Evolutionary conservation across 129 eudicot species (phyloP).

Genomic region (Centaurea solstitialis): DNA sequence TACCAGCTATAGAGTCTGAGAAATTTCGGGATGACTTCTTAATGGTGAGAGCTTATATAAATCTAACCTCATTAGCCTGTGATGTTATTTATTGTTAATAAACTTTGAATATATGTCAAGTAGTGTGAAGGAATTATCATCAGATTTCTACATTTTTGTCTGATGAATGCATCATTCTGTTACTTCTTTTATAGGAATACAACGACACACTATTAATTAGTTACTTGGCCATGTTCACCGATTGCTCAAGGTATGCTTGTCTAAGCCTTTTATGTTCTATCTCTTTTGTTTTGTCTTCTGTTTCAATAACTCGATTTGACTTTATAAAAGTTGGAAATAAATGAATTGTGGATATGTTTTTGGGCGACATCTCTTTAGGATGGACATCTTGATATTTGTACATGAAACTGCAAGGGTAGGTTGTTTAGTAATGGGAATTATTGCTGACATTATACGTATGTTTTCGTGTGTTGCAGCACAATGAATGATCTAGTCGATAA

Average conservation of each 20-base stretch:
- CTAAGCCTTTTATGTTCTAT: not conserved
- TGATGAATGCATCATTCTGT: constrained; percentile 5
- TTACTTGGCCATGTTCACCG: constrained; percentile 95
- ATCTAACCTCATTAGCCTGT: not conserved
- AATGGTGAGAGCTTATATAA: constrained; percentile 63
- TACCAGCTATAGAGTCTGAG: constrained; percentile 87
- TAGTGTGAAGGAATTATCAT: not conserved
- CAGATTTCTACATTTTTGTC: not conserved
- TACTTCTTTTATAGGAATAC: constrained; percentile 68
- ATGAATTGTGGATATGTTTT: not conserved
- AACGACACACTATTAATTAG: constrained; percentile 78
- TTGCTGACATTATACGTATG: not conserved
- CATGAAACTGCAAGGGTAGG: not conserved
- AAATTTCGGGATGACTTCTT: constrained; percentile 94
- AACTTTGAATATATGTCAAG: not conserved
- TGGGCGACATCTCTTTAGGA: too few species aligned
- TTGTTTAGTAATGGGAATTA: not conserved
- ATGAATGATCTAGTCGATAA: constrained; percentile 97
- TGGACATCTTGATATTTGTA: too few species aligned
- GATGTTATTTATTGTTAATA: not conserved
- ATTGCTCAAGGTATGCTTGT: constrained; percentile 80
- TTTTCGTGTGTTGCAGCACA: constrained; percentile 50
- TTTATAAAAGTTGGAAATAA: not conserved
- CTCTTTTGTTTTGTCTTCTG: not conserved
- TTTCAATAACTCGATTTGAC: constrained; percentile 2